These are phyloP conservation scores for Apiotrichum gracile DNA, from an alignment of 1,284 basidiomycete species.

Conservation along the genomic window DNA sequence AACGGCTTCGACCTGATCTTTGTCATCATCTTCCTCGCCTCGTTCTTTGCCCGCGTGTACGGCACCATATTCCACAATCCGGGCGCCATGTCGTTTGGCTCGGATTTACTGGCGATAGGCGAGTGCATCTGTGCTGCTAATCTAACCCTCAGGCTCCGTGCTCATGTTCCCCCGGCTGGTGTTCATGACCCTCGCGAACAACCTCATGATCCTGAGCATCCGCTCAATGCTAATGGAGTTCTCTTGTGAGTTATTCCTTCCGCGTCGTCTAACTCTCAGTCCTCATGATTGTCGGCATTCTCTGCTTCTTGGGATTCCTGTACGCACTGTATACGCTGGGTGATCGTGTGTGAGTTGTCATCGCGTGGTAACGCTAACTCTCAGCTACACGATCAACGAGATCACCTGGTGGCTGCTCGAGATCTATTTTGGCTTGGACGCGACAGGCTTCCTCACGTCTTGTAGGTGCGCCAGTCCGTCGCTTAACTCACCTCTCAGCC, in stretches of 20 bases:
- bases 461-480: slow-evolving; percentile 51
- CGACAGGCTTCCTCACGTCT: slow-evolving; percentile 69
- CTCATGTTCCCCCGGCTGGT: slow-evolving; percentile 81
- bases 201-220: slow-evolving; percentile 55
- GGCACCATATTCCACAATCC: slow-evolving; percentile 56
- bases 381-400: slow-evolving; percentile 8
- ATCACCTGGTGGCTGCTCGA: slow-evolving; percentile 49
- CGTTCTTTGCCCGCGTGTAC: slow-evolving; percentile 64
- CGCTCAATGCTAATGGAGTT: slow-evolving; percentile 47
- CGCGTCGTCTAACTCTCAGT: slow-evolving; percentile 24
- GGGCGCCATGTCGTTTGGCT: slow-evolving; percentile 56
- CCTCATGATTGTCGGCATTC: slow-evolving; percentile 79
- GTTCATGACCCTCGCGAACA: slow-evolving; percentile 81
- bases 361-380: neutral
- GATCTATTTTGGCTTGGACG: slow-evolving; percentile 74
- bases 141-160: slow-evolving; percentile 61
- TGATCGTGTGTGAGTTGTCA: slow-evolving; percentile 18
- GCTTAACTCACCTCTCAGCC: slow-evolving; percentile 43
- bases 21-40: slow-evolving; percentile 62
- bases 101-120: slow-evolving; percentile 42
- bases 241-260: slow-evolving; percentile 33
- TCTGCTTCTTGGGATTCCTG: slow-evolving; percentile 69
- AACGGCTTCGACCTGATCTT: slow-evolving; percentile 88
- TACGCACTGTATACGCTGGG: slow-evolving; percentile 79
- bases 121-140: neutral